Evolutionary conservation across 2,329 filamentous ascomycete species (phyloP), one percentile per base, ranked within the genome.

Genomic region (Colletotrichum lupini): DNA sequence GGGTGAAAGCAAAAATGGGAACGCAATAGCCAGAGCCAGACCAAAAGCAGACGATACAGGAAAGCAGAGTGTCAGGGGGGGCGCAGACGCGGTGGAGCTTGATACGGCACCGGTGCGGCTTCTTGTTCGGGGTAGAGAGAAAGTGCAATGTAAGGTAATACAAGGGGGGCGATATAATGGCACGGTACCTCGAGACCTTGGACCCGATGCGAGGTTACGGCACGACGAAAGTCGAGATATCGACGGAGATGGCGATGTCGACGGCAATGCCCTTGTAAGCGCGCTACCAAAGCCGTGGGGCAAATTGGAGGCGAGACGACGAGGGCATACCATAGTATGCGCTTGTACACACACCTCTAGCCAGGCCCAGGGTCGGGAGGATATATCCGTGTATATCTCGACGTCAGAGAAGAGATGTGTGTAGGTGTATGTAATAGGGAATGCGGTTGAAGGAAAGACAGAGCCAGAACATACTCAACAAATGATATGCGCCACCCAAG

Each of bases 61-160:
- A 42, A 37, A 28, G 60, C 52, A 56, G 67, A 55, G 59, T 67
- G 56, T 28, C 61, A 70, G 56, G 67, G 61, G 61, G 71, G 19
- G 59, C 66, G 70, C 66, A 35, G 67, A 65, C 35, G 70, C 55
- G 37, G 70, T 73, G 70, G 70, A 70, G 67, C 70, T 64, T 52
- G 55, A 63, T 64, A 37, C 62, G 4, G 24, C 32, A 55, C 49
- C 49, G 56, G 55, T 67, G 59, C 60, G 56, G 70, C 42, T 73
- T 57, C 52, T 64, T 64, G 67, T 70, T 73, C 70, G 60, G 70
- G 70, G 67, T 70, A 73, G 66, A 69, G 55, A 37, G 70, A 70
- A 49, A 57, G 67, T 59, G 70, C 67, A 73, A 73, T 73, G 70
- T 62, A 62, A 72, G 62, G 68, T 72, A 72, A 63, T 67, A 72